A percentile compares a stretch with the other conserved stretches of the same genome.
Conservation (phyloP, 2,329 filamentous ascomycete genomes). For the Xylogone sp. region DNA sequence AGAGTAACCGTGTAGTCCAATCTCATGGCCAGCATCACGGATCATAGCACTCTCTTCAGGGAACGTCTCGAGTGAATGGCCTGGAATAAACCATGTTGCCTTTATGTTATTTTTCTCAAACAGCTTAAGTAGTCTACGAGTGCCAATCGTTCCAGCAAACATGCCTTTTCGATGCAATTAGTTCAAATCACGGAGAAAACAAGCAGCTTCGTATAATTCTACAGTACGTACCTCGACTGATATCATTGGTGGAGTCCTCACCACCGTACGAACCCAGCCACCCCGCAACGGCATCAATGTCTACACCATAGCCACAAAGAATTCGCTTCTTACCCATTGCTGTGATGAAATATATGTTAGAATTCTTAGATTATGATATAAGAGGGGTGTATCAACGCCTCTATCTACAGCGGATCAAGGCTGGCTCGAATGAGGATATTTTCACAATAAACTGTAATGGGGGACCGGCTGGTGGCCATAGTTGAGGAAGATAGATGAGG, state of each 20-base stretch:
- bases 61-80: conserved; percentile 62
- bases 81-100: conserved; percentile 62
- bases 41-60: conserved; percentile 61
- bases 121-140: conserved; percentile 62
- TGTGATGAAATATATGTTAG: neutral
- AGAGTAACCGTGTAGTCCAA: conserved; percentile 67
- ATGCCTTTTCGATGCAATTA: conserved; percentile 38
- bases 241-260: conserved; percentile 68
- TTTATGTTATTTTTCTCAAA: conserved; percentile 72
- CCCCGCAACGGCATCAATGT: conserved; percentile 72
- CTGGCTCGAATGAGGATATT: too few species aligned
- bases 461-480: too few species aligned
- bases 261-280: conserved; percentile 75
- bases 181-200: neutral
- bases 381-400: too few species aligned
- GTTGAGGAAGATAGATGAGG: too few species aligned
- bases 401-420: too few species aligned
- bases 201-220: neutral
- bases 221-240: conserved; percentile 55
- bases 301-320: conserved; percentile 61
- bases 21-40: conserved; percentile 60
- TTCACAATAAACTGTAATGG: too few species aligned
- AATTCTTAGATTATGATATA: too few species aligned
- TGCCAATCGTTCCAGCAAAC: conserved; percentile 66
- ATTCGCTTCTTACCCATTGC: conserved; percentile 46